A percentile compares a stretch with the other conserved stretches of the same genome.
These are phyloP conservation scores for Ascoidea tarda DNA, from an alignment of 805 yeast genomes.

Conservation along the genomic window DNA sequence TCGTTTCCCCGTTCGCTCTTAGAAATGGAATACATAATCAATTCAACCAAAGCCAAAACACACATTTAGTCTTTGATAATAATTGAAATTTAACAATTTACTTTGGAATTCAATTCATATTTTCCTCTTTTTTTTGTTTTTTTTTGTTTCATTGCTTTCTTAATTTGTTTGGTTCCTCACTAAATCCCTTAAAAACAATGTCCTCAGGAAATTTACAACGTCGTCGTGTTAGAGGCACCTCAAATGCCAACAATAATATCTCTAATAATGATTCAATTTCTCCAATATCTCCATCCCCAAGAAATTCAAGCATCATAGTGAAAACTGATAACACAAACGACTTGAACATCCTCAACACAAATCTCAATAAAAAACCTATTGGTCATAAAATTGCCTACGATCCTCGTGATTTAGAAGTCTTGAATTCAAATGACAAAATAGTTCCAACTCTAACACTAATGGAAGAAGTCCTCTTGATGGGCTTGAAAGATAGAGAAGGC, in stretches of 20 bases:
- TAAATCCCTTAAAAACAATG: not conserved
- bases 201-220: not conserved
- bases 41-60: too few species aligned
- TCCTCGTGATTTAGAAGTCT: constrained; percentile 34
- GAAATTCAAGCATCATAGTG: not conserved
- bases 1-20: too few species aligned
- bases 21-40: too few species aligned
- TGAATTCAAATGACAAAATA: constrained; percentile 20
- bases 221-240: not conserved
- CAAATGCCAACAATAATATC: not conserved
- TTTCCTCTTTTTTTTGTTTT: too few species aligned
- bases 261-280: not conserved
- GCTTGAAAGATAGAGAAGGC: constrained; percentile 92
- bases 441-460: constrained; percentile 75
- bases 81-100: too few species aligned
- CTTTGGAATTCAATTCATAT: too few species aligned
- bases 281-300: not conserved
- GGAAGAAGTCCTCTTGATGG: constrained; percentile 93
- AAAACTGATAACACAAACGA: not conserved
- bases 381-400: constrained; percentile 71
- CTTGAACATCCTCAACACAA: not conserved
- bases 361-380: too few species aligned
- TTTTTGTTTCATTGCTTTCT: too few species aligned
- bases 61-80: too few species aligned
- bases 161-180: too few species aligned